Evolutionary conservation across 2,329 filamentous ascomycete species (phyloP), one percentile per base, ranked within the genome.

Genomic region (Colletotrichum nymphaeae): DNA sequence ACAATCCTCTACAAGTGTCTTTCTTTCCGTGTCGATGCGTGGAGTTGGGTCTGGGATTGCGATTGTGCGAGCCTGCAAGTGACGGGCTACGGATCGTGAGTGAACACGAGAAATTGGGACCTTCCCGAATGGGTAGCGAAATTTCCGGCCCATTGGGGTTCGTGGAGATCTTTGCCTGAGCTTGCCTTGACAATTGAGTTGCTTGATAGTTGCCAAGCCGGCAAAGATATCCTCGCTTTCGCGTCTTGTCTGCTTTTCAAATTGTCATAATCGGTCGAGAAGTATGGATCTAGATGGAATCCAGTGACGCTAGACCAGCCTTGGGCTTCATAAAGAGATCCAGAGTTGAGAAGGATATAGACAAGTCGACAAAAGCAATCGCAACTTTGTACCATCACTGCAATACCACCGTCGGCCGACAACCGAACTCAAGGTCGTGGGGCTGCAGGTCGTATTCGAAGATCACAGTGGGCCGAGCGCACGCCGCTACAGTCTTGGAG

Each of bases 91-190:
- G 37, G 37, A 52, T 55, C 57, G 24, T 42, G 49, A 35, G 22
- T 28, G 57, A 72, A 72, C 49, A 72, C 69, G 69, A 63, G 69
- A 63, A 72, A 72, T 72, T 68, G 57, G 49, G 56, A 72, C 69
- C 69, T 68, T 72, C 63, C 63, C 30, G n/a, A 22, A 60, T 63
- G 28, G 35, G 63, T 30, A 63, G 30, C 57, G 64, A 68, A 63
- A 68, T 63, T 57, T 42, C 69, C 26, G 57, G 35, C 12, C 6
- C 35, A n/a, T 56, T 7, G 57, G 64, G 35, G 56, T 28, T 5
- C 19, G 42, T 26, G 57, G 52, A 26, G 49, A 63, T 68, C 56
- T 26, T 62, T 19, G 46, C 55, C 63, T 67, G 49, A 16, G 56
- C 69, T 57, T 22, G 35, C 49, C 30, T 26, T 35, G 16, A 67